Conservation (phyloP, 306 rosid genomes). For the Medicago ruthenica region DNA sequence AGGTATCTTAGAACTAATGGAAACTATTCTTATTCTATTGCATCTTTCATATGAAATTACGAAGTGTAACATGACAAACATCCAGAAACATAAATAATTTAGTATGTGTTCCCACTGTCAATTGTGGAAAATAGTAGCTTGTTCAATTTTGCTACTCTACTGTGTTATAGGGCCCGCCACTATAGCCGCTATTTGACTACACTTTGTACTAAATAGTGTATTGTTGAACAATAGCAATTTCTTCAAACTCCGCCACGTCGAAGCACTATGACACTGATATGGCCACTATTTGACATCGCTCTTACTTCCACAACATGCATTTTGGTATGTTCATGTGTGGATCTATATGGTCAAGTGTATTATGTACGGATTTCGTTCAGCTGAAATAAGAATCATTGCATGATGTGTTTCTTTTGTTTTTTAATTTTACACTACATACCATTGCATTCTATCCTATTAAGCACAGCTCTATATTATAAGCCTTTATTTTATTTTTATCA, state of each 20-base stretch:
- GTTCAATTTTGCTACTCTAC: too few species aligned
- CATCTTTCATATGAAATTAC: conserved; percentile 20
- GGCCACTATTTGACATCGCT: too few species aligned
- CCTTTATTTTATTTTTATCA: neutral
- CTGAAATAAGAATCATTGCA: conserved; percentile 28
- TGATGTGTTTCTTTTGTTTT: neutral
- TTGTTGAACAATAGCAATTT: too few species aligned
- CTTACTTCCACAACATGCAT: neutral
- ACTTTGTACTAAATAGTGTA: too few species aligned
- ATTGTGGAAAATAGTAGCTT: too few species aligned
- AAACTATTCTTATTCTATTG: conserved; percentile 11
- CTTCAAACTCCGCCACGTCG: too few species aligned
- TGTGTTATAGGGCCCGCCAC: too few species aligned
- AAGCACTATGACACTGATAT: too few species aligned
- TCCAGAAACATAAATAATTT: conserved; percentile 5
- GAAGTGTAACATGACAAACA: conserved; percentile 9
- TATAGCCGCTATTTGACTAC: too few species aligned
- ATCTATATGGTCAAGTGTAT: conserved; percentile 17
- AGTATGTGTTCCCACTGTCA: neutral
- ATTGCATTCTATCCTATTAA: conserved; percentile 27
- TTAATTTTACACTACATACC: neutral
- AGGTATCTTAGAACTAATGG: conserved; percentile 57
- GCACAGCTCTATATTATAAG: conserved; percentile 15
- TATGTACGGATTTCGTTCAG: conserved; percentile 9
- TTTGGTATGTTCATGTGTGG: neutral